Conservation (phyloP, 352 stramenopile species). For the Phytophthora hybrid region DNA sequence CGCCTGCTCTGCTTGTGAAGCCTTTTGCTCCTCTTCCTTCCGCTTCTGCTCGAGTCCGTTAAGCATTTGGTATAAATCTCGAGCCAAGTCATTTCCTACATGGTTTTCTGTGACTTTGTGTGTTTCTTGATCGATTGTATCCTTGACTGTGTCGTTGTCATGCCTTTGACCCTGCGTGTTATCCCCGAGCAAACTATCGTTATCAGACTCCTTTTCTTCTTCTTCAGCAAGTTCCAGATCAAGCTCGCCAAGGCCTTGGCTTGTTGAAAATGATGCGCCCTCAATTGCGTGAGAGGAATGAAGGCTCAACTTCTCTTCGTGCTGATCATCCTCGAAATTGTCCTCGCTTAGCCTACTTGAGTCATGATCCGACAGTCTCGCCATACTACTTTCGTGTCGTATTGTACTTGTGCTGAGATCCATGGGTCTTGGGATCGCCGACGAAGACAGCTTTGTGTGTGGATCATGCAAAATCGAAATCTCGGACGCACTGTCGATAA, state of each 20-base stretch:
- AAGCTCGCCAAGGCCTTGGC: constrained; percentile 16
- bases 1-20: constrained; percentile 51
- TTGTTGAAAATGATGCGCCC: constrained; percentile 7
- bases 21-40: constrained; percentile 75
- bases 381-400: constrained; percentile 26
- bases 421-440: constrained; percentile 17
- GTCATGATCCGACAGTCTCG: constrained; percentile 9
- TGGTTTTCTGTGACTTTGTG: constrained; percentile 1
- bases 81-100: constrained; percentile 46
- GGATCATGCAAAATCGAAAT: constrained; percentile 40
- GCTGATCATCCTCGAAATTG: constrained; percentile 18
- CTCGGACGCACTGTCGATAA: constrained; percentile 66
- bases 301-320: constrained; percentile 1
- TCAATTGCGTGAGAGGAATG: constrained; percentile 8
- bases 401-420: constrained; percentile 40
- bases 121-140: constrained; percentile 12
- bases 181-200: constrained; percentile 14
- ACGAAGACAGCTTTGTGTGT: constrained; percentile 14
- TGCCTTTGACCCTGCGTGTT: constrained; percentile 19
- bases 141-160: neutral
- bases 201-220: constrained; percentile 43
- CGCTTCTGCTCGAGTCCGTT: constrained; percentile 61
- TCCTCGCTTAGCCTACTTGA: constrained; percentile 3
- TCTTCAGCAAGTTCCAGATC: constrained; percentile 38
- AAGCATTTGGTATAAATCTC: constrained; percentile 72